These are phyloP conservation scores for Brettanomyces naardenensis DNA, from an alignment of 805 yeast genomes.

Conservation along the genomic window DNA sequence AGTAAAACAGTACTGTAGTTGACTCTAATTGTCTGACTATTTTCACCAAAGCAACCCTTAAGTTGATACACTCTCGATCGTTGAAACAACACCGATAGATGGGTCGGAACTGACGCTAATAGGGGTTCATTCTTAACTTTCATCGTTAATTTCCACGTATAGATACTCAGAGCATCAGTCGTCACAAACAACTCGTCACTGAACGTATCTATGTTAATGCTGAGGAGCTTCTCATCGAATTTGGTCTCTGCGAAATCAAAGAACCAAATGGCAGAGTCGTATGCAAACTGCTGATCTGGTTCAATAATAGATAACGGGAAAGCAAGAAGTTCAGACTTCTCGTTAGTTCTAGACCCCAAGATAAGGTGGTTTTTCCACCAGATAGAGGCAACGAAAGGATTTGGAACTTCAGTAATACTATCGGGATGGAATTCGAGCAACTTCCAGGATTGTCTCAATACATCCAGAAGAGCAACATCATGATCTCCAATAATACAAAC, in stretches of 20 bases:
- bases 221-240: constrained; percentile 19
- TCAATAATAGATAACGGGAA: constrained; percentile 22
- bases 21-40: constrained; percentile 10
- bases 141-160: constrained; percentile 24
- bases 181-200: constrained; percentile 24
- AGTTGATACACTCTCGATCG: constrained; percentile 22
- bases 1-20: constrained; percentile 21
- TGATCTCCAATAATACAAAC: constrained; percentile 41
- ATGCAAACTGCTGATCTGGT: constrained; percentile 16
- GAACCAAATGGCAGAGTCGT: constrained; percentile 26
- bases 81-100: constrained; percentile 12
- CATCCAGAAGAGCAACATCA: constrained; percentile 37
- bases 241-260: constrained; percentile 24
- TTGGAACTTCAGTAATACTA: constrained; percentile 19
- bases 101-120: no score
- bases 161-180: constrained; percentile 25
- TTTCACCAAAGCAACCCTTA: constrained; percentile 16
- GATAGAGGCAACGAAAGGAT: constrained; percentile 28
- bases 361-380: constrained; percentile 29
- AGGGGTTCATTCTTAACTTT: neutral
- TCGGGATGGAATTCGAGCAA: constrained; percentile 27
- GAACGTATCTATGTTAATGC: constrained; percentile 21
- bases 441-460: constrained; percentile 38
- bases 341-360: constrained; percentile 20
- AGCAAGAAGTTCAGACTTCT: constrained; percentile 23